Base-by-base conservation (phyloP, 768 basidiomycete species). In the Boletus coccyginus region DNA sequence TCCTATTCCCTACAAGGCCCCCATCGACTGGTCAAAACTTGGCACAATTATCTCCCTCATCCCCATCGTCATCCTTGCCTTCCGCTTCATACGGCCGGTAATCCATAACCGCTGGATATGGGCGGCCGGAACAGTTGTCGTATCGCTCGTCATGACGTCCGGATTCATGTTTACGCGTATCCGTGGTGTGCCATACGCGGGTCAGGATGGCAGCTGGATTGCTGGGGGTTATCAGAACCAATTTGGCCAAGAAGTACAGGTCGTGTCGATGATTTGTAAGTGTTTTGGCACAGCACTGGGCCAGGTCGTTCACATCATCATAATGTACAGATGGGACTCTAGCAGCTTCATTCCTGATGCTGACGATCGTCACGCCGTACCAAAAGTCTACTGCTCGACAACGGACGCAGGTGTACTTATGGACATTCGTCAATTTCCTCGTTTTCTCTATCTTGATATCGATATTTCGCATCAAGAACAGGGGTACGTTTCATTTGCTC, bases 101-200 rank as follows among this genome's bases (percentile, higher is more conserved):
- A 70, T 94, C 31, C 72, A 79, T 59, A 89, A 78, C 62, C 86
- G 87, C 59, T 92, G 90, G 90, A 74, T 81, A 3, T 94, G 92
- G 91, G 90, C 88, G 7, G 70, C 69, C n/a, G 78, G 78, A 40
- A 81, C 86, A 31, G 53, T 87, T 40, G 68, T 83, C 29, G 81
- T 85, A 10, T 87, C 92, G 19, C 73, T 88, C 32, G 74, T 92
- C 63, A 96, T 98, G 87, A 95, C 86, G 21, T 86, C 88, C 10
- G 97, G 97, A 9, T 90, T 85, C 77, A 99, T 99, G 97, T 99
- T 96, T 75, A 90, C 90, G 56, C 89, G 88, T 60, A 99, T 99
- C 63, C 87, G 96, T 59, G 80, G 80, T 33, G 80, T 80, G 46
- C 94, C 93, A 3, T 93, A 83, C 67, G 76, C 75, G 24, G 84